Conservation (phyloP, 495 filamentous ascomycete genomes). For the Podospora pseudocomata region DNA sequence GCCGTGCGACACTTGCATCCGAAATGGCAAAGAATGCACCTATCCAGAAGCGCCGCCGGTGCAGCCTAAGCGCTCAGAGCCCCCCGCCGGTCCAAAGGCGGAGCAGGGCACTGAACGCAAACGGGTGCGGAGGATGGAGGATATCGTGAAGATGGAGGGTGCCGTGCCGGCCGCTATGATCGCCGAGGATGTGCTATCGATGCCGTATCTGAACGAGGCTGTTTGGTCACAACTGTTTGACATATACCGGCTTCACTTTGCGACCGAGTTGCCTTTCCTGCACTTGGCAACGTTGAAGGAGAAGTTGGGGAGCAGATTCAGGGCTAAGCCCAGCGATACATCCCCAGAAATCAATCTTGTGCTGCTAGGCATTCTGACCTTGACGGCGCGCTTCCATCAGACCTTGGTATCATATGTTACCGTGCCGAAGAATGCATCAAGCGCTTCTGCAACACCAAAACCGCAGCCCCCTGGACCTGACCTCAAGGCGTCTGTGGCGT, state of each 20-base stretch:
- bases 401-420: constrained; percentile 61
- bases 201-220: constrained; percentile 59
- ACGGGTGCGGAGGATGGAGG: constrained; percentile 54
- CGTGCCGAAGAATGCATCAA: constrained; percentile 34
- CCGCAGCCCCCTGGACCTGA: constrained; percentile 26
- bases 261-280: constrained; percentile 77
- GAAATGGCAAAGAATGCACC: constrained; percentile 69
- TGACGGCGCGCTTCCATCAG: constrained; percentile 75
- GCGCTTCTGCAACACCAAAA: constrained; percentile 36
- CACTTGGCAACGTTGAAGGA: constrained; percentile 73
- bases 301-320: constrained; percentile 41
- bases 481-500: constrained; percentile 61
- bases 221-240: constrained; percentile 71
- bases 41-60: constrained; percentile 62
- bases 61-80: constrained; percentile 56
- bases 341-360: constrained; percentile 56
- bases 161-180: constrained; percentile 28
- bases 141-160: constrained; percentile 41
- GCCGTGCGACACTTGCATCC: constrained; percentile 73
- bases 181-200: constrained; percentile 50
- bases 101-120: constrained; percentile 62
- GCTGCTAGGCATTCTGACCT: constrained; percentile 69
- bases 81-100: constrained; percentile 46
- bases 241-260: constrained; percentile 78
- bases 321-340: constrained; percentile 44